Percentiles rank a stretch among this genome's conserved stretches.
These are phyloP conservation scores for Lophiostoma macrostomum DNA, from an alignment of 495 filamentous ascomycete species.

Conservation along the genomic window DNA sequence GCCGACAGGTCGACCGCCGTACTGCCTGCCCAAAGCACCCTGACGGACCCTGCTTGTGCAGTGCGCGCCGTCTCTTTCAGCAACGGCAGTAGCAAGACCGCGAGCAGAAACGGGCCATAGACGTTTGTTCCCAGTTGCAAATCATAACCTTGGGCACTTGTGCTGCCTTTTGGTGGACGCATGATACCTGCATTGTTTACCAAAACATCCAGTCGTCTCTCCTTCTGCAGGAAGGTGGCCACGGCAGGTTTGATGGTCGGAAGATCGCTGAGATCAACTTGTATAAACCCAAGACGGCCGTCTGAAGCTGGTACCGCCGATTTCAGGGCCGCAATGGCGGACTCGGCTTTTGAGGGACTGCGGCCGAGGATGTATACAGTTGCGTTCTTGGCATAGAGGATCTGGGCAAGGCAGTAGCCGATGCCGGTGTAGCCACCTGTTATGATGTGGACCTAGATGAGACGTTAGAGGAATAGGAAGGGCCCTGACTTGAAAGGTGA, in stretches of 20 bases:
- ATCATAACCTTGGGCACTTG: constrained; percentile 44
- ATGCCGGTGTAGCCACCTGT: constrained; percentile 36
- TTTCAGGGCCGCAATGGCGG: constrained; percentile 42
- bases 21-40: constrained; percentile 44
- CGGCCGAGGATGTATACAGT: constrained; percentile 46
- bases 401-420: constrained; percentile 43
- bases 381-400: constrained; percentile 43
- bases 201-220: constrained; percentile 49
- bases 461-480: not conserved
- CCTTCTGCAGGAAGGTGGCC: constrained; percentile 42
- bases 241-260: constrained; percentile 45
- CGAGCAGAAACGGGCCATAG: constrained; percentile 50
- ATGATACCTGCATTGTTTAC: constrained; percentile 53
- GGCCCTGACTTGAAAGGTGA: not conserved
- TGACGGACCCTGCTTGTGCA: constrained; percentile 33
- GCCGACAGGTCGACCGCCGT: constrained; percentile 29
- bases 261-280: constrained; percentile 48
- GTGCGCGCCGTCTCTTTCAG: constrained; percentile 41
- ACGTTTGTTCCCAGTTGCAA: constrained; percentile 50
- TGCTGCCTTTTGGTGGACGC: constrained; percentile 41
- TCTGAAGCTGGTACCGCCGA: constrained; percentile 12
- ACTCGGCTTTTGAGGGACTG: constrained; percentile 33
- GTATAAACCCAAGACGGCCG: constrained; percentile 45
- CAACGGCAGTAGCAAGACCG: constrained; percentile 46
- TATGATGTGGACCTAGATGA: constrained; percentile 26